A percentile compares a stretch with the other conserved stretches of the same genome.
These are phyloP conservation scores for Gracilariopsis chorda DNA, from an alignment of 23 red algal species.

Conservation along the genomic window DNA sequence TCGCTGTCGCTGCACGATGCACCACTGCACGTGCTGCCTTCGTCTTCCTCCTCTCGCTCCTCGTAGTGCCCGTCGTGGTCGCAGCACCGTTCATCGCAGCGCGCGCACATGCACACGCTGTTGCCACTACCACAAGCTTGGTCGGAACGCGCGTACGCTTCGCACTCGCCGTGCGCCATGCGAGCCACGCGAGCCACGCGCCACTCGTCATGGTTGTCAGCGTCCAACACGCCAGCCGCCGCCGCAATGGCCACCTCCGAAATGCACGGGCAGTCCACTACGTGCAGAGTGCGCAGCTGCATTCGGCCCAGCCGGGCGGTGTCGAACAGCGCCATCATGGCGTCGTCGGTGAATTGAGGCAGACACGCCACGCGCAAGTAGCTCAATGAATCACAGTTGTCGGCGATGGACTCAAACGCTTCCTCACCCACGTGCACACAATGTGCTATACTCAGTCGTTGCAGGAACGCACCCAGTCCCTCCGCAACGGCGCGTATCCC, in stretches of 20 bases:
- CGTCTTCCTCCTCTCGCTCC: neutral
- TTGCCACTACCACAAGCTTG: too few species aligned
- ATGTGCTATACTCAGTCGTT: neutral
- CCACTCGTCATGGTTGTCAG: too few species aligned
- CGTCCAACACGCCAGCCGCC: neutral
- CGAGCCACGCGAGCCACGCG: too few species aligned
- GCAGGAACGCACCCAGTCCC: slow-evolving; percentile 4
- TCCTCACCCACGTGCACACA: neutral
- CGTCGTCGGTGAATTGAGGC: neutral
- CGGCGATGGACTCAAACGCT: neutral
- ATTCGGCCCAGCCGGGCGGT: neutral
- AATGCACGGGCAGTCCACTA: neutral
- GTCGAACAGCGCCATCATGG: slow-evolving; percentile 13
- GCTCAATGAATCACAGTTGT: slow-evolving; percentile 10
- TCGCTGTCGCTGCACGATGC: too few species aligned
- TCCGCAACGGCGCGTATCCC: slow-evolving; percentile 21
- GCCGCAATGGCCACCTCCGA: neutral
- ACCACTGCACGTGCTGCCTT: too few species aligned
- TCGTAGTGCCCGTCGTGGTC: neutral
- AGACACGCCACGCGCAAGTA: neutral
- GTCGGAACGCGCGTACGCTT: too few species aligned
- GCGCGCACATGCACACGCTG: too few species aligned
- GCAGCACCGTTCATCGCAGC: too few species aligned
- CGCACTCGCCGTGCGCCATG: too few species aligned
- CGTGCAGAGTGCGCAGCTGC: neutral